These are phyloP conservation scores for Hypholoma fasciculare DNA, from an alignment of 768 basidiomycete genomes.

Conservation along the genomic window DNA sequence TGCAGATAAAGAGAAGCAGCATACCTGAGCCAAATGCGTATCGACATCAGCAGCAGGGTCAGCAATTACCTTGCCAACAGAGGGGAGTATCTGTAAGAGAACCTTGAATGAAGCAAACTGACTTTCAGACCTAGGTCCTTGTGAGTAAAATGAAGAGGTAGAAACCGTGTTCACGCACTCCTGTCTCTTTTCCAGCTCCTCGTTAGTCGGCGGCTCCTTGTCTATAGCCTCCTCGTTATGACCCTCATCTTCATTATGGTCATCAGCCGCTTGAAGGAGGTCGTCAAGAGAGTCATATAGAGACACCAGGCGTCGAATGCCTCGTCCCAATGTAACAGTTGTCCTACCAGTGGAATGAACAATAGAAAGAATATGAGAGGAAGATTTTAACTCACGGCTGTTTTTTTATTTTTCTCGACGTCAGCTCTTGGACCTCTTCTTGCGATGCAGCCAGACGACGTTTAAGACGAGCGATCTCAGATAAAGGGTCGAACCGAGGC, in stretches of 20 bases:
- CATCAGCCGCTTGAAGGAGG: background rate
- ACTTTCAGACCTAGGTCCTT: background rate
- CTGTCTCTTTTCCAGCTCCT: background rate
- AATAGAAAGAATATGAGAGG: no score
- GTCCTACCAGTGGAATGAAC: background rate
- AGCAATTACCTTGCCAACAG: background rate
- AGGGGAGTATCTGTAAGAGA: background rate
- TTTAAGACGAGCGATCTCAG: no score
- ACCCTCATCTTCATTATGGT: background rate
- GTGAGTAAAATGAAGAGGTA: no score
- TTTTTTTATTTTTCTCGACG: background rate
- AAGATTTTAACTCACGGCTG: background rate
- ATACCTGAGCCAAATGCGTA: background rate
- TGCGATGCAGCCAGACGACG: background rate
- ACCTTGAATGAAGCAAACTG: background rate
- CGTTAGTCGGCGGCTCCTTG: background rate
- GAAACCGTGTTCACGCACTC: no score
- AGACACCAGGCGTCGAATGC: background rate
- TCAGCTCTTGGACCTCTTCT: background rate
- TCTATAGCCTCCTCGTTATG: background rate
- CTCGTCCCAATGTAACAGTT: background rate
- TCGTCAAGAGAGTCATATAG: background rate
- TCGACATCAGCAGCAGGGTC: background rate
- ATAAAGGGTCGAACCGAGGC: no score
- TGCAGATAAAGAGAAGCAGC: background rate